Base-by-base conservation (phyloP, 371 early-diverging fungal genomes). In the Mortierella sp. region DNA sequence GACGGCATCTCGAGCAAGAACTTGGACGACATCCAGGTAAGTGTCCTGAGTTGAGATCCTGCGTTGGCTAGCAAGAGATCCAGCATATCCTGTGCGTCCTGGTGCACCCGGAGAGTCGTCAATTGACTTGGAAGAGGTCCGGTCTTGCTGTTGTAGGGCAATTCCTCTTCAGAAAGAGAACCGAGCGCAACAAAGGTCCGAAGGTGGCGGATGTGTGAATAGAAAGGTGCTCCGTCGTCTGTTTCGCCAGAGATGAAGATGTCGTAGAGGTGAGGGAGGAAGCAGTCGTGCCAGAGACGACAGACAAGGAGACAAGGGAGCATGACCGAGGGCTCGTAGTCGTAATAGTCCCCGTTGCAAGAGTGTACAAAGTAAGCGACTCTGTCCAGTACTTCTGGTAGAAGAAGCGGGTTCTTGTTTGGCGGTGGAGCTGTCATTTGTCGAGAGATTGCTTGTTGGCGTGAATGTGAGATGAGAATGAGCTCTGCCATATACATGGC, bases 281-380 rank as follows among this genome's bases (percentile, higher is more conserved):
- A 80, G 19, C 75, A 75, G 53, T 44, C 55, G 64, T 80, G 50
- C 80, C 80, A 80, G 13, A 64, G 67, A 19, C 72, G 75, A n/a
- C 67, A 75, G 40, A 80, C 80, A 26, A 80, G 76, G 69, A 75
- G 53, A n/a, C 76, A 80, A 13, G 61, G 51, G 61, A 71, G 64
- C 13, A 74, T 48, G n/a, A 51, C n/a, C 11, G n/a, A 3, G 64
- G 75, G 26, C 26, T 59, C 57, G 54, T 14, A 26, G 55, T 57
- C 44, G 34, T 13, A 34, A 16, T 21, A 37, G 57, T 37, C 11
- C 0, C 24, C 54, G 9, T 54, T 54, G 44, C 40, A 54, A 0
- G 54, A 16, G 0, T 53, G 51, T 28, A 69, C 40, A 54, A 37
- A 54, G 55, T 40, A 40, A 9, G 70, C 76, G 34, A 75, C 69